Percentiles rank a stretch among this genome's conserved stretches.
Evolutionary conservation across 1,139 yeast species (phyloP).

Genomic region (Ogataea hybrid): DNA sequence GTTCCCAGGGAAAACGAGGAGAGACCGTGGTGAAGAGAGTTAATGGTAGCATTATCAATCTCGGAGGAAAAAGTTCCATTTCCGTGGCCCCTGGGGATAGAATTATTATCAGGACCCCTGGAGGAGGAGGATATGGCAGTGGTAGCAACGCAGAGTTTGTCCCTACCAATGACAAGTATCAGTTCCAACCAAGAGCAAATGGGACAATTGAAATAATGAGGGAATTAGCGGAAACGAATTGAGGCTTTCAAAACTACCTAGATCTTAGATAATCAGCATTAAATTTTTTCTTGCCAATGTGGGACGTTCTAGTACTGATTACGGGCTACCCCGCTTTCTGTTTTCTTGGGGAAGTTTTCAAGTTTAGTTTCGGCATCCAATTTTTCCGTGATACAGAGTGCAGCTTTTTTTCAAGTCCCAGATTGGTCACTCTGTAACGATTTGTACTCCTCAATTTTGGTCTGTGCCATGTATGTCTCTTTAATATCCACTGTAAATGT

Average conservation of each 20-base stretch:
- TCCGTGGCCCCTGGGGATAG: conserved; percentile 51
- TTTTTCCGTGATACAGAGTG: no score
- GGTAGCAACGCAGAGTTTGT: background rate
- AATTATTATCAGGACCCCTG: conserved; percentile 49
- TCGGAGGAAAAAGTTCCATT: conserved; percentile 60
- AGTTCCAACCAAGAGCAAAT: conserved; percentile 13
- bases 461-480: no score
- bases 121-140: conserved; percentile 45
- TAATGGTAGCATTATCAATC: conserved; percentile 35
- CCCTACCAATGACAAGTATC: background rate
- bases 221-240: conserved; percentile 11
- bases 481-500: no score
- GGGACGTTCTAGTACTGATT: no score
- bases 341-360: no score
- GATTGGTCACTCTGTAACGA: no score
- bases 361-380: no score
- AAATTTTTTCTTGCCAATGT: no score
- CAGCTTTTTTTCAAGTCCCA: no score
- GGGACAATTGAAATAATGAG: conserved; percentile 15
- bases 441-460: no score
- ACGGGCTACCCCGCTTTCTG: no score
- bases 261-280: no score
- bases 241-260: background rate
- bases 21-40: conserved; percentile 33
- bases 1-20: conserved; percentile 36